Conservation (phyloP, 306 rosid species). For the Neltuma alba region DNA sequence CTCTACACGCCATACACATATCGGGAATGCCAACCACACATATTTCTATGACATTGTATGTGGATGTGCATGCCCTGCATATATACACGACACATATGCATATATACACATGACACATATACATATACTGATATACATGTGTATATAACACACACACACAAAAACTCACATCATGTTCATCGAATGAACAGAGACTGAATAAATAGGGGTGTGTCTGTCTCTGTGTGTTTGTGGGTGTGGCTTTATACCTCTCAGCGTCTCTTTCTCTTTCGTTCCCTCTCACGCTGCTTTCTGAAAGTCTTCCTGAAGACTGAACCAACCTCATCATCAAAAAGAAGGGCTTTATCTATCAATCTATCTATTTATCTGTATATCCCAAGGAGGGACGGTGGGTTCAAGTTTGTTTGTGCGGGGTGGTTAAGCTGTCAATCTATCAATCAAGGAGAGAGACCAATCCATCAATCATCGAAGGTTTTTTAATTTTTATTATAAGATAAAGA, state of each 20-base stretch:
- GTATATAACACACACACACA: no score
- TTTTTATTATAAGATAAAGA: slow-evolving; percentile 7
- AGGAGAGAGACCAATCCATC: slow-evolving; percentile 59
- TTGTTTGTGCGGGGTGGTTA: slow-evolving; percentile 48
- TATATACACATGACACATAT: neutral
- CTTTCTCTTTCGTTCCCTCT: slow-evolving; percentile 28
- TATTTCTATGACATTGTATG: neutral
- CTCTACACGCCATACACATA: slow-evolving; percentile 30
- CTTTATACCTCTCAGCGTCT: slow-evolving; percentile 51
- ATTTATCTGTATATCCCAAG: slow-evolving; percentile 45
- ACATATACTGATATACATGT: neutral
- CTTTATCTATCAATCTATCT: slow-evolving; percentile 36
- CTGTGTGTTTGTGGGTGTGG: slow-evolving; percentile 14
- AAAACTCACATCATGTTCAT: slow-evolving; percentile 6
- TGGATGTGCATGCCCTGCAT: neutral
- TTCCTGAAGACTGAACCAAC: slow-evolving; percentile 30
- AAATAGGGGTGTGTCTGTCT: slow-evolving; percentile 8
- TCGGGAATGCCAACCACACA: slow-evolving; percentile 69
- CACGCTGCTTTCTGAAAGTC: slow-evolving; percentile 30
- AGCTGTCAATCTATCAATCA: slow-evolving; percentile 91
- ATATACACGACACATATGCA: neutral
- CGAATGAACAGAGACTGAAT: slow-evolving; percentile 32
- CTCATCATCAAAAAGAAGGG: slow-evolving; percentile 71
- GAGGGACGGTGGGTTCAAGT: slow-evolving; percentile 20
- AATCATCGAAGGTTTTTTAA: slow-evolving; percentile 16